phyloP scores from a whole-genome alignment of 2,329 filamentous ascomycete genomes.

The Colletotrichum siamense region DNA sequence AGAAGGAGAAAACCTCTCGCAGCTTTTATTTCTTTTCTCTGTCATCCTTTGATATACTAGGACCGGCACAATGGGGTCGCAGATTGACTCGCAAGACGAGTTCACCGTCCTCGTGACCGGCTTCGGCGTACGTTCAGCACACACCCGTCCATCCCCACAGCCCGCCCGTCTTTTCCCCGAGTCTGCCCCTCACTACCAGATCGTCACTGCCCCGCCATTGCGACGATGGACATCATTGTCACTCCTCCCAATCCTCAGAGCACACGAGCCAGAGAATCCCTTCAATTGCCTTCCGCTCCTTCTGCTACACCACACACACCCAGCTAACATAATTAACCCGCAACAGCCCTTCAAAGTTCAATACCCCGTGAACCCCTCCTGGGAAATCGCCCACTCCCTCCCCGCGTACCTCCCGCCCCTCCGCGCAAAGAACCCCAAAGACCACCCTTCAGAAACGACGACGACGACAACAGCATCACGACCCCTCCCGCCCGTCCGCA shows the following conservation, averaged over 20 bases:
- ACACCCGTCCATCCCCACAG: neutral
- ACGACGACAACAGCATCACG: conserved; percentile 30
- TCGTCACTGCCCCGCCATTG: conserved; percentile 5
- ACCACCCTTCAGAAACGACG: conserved; percentile 30
- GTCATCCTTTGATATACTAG: too few relatives aligned
- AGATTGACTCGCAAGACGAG: conserved; percentile 47
- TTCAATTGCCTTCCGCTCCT: neutral
- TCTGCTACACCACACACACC: neutral
- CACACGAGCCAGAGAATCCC: neutral
- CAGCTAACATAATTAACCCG: conserved; percentile 20
- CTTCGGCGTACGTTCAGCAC: conserved; percentile 56
- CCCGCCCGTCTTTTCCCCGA: neutral
- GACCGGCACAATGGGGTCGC: conserved; percentile 38
- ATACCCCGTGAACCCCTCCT: conserved; percentile 79
- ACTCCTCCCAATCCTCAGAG: neutral
- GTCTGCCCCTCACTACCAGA: neutral
- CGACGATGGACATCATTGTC: neutral
- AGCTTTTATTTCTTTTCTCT: too few relatives aligned
- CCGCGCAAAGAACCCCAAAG: conserved; percentile 44
- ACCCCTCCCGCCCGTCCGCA: conserved; percentile 56
- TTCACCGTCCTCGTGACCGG: conserved; percentile 66
- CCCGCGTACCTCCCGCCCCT: conserved; percentile 65
- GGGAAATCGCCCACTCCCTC: conserved; percentile 76
- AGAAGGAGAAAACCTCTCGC: neutral
- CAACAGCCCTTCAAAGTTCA: conserved; percentile 75